Percentiles rank a stretch among this genome's conserved stretches.
These are phyloP conservation scores for Xylaria venustula DNA, from an alignment of 495 filamentous ascomycete genomes.

Conservation along the genomic window DNA sequence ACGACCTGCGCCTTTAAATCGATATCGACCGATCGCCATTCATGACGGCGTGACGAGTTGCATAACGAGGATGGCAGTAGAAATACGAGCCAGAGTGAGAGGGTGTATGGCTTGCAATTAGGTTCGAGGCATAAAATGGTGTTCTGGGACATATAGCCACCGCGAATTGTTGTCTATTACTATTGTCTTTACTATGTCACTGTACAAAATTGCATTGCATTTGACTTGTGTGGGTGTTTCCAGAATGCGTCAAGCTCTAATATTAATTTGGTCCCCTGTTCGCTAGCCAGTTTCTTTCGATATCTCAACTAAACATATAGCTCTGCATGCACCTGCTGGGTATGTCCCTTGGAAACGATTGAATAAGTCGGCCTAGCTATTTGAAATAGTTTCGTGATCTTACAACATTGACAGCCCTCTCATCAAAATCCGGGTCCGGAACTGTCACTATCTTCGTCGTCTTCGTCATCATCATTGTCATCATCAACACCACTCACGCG, in stretches of 20 bases:
- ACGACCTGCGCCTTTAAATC: background rate
- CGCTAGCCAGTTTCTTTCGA: background rate
- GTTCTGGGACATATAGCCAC: background rate
- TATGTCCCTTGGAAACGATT: no score
- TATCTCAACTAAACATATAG: background rate
- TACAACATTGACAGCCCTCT: no score
- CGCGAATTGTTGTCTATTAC: slow-evolving; percentile 12
- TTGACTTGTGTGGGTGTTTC: slow-evolving; percentile 5
- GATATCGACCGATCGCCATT: background rate
- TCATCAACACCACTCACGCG: background rate
- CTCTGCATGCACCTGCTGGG: no score
- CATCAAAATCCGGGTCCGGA: background rate
- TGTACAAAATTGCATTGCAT: slow-evolving; percentile 26
- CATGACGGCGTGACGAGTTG: background rate
- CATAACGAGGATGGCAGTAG: slow-evolving; percentile 3
- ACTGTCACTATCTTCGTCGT: background rate
- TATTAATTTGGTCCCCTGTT: background rate
- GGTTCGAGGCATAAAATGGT: background rate
- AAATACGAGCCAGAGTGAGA: background rate
- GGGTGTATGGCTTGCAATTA: background rate
- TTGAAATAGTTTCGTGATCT: no score
- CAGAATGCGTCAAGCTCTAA: slow-evolving; percentile 1
- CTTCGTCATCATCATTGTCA: background rate
- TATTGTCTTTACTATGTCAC: slow-evolving; percentile 15
- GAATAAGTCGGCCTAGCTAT: no score